phyloP scores from a whole-genome alignment of 139 green algal genomes.

The Trebouxia sp. region DNA sequence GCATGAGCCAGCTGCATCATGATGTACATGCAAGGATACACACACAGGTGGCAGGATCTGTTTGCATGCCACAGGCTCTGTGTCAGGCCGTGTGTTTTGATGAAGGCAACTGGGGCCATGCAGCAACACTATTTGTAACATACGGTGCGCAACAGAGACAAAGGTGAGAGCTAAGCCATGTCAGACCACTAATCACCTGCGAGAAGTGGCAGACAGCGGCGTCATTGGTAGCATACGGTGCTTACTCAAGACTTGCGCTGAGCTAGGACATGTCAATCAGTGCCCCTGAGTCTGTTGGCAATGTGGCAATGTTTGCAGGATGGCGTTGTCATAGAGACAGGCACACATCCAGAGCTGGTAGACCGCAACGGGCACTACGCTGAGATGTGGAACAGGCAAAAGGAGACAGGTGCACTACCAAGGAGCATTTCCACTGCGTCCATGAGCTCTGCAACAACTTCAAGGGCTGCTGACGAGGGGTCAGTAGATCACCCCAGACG shows the following conservation, averaged over 20 bases:
- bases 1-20: no score
- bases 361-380: conserved; percentile 44
- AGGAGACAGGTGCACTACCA: conserved; percentile 35
- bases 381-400: conserved; percentile 78
- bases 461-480: neutral
- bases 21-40: no score
- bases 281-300: no score
- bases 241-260: neutral
- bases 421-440: neutral
- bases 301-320: conserved; percentile 46
- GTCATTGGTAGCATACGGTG: neutral
- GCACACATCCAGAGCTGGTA: conserved; percentile 78
- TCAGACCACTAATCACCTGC: no score
- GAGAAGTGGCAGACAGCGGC: no score
- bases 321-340: conserved; percentile 68
- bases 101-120: no score
- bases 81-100: no score
- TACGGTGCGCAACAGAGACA: no score
- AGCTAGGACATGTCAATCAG: neutral
- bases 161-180: no score
- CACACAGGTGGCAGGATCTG: no score
- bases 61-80: no score
- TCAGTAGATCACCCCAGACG: neutral
- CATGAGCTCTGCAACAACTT: conserved; percentile 12
- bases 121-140: no score